phyloP scores from a whole-genome alignment of 208 protist species.

The Trypanosoma conorhini region DNA sequence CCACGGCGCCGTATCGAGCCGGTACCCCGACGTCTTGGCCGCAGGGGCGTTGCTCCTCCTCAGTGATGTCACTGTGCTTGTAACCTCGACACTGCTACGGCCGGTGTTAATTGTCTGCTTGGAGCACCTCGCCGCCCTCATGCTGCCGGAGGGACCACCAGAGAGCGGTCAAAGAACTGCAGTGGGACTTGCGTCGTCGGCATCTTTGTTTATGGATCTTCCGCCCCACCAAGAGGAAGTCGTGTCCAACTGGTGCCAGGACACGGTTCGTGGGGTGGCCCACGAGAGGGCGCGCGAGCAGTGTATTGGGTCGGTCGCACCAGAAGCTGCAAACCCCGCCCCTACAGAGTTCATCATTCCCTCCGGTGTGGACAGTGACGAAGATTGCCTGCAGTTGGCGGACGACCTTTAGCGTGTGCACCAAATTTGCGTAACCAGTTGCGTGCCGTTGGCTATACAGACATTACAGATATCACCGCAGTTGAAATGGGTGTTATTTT shows the following conservation, averaged over 20 bases:
- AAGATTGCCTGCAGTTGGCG: constrained; percentile 68
- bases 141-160: constrained; percentile 57
- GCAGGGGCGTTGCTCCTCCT: constrained; percentile 71
- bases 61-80: constrained; percentile 60
- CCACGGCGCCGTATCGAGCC: constrained; percentile 70
- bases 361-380: constrained; percentile 33
- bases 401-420: constrained; percentile 53
- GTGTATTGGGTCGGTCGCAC: constrained; percentile 10
- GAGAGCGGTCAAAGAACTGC: neutral
- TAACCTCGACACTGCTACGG: constrained; percentile 50
- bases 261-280: neutral
- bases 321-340: neutral
- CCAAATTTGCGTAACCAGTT: neutral
- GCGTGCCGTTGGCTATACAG: neutral
- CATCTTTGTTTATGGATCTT: constrained; percentile 2
- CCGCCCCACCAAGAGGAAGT: neutral
- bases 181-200: neutral
- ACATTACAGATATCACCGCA: neutral
- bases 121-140: constrained; percentile 68
- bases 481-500: neutral
- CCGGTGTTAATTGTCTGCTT: constrained; percentile 79
- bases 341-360: constrained; percentile 1
- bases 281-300: constrained; percentile 3
- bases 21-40: constrained; percentile 72
- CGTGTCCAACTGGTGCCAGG: neutral